Evolutionary conservation across 345 rosid genomes (phyloP).

Genomic region (Raphanus sativus): DNA sequence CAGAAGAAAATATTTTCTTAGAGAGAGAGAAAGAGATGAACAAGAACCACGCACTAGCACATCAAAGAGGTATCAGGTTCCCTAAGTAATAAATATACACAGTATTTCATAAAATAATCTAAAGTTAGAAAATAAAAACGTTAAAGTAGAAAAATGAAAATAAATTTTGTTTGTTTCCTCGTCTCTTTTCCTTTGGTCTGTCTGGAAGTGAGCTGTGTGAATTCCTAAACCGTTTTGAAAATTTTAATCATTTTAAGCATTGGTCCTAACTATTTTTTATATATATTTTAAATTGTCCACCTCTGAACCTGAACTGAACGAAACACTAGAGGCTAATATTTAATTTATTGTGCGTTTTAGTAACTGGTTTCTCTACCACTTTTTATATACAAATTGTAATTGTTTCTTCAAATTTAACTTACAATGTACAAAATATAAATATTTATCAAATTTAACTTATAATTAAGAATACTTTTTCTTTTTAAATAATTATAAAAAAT

Average conservation of each 20-base stretch:
- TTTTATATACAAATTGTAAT: not conserved
- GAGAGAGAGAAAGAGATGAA: slow-evolving; percentile 36
- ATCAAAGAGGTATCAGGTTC: slow-evolving; percentile 44
- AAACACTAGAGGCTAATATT: slow-evolving; percentile 3
- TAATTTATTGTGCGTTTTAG: not conserved
- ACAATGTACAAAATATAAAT: not conserved
- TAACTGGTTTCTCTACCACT: not conserved
- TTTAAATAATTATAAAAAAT: not conserved
- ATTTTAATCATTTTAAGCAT: not conserved
- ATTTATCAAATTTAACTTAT: not conserved
- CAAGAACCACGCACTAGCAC: slow-evolving; percentile 42
- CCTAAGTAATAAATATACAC: slow-evolving; percentile 28
- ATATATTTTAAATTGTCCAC: not conserved
- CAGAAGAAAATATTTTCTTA: slow-evolving; percentile 27
- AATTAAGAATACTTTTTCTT: not conserved
- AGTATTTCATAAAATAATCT: slow-evolving; percentile 7
- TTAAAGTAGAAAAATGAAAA: not conserved
- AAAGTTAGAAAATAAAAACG: slow-evolving; percentile 6
- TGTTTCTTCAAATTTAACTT: not conserved
- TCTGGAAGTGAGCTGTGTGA: slow-evolving; percentile 35
- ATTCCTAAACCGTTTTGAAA: slow-evolving; percentile 12
- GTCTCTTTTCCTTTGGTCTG: slow-evolving; percentile 23
- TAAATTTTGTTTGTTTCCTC: not conserved
- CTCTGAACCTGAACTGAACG: slow-evolving; percentile 7
- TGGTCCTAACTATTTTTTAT: not conserved